Percentiles rank a stretch among this genome's conserved stretches.
Evolutionary conservation across 441 rosid species (phyloP).

Genomic region (Populus trichocarpa): DNA sequence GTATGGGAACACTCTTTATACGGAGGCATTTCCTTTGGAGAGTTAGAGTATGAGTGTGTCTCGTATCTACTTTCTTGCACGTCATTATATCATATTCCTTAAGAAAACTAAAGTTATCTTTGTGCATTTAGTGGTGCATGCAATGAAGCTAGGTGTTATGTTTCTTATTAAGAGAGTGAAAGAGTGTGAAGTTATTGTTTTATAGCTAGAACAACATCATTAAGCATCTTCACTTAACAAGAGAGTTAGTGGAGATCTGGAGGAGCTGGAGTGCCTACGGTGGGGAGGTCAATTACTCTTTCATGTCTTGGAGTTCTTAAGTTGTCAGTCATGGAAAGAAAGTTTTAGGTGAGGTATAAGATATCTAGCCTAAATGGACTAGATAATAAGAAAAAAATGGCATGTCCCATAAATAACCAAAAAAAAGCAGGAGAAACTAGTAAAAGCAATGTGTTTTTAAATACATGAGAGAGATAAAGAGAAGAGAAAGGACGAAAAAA

Average conservation of each 20-base stretch:
- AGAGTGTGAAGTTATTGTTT: background rate
- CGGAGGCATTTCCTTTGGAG: rapidly evolving
- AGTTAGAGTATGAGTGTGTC: background rate
- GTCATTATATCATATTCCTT: background rate
- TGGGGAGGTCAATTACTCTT: background rate
- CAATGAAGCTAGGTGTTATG: background rate
- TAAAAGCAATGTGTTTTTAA: too few relatives aligned
- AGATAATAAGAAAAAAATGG: background rate
- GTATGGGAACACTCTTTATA: background rate
- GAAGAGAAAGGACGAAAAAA: too few relatives aligned
- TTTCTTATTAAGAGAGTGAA: background rate
- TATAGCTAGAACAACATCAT: too few relatives aligned
- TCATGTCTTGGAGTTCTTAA: background rate
- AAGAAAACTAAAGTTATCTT: background rate
- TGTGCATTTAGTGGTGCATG: background rate
- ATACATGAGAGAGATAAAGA: too few relatives aligned
- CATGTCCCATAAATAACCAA: background rate
- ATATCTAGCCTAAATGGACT: background rate
- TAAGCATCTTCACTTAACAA: too few relatives aligned
- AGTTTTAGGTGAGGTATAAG: too few relatives aligned
- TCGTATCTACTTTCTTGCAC: too few relatives aligned
- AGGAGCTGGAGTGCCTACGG: background rate
- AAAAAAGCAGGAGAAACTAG: too few relatives aligned
- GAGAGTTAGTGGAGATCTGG: background rate
- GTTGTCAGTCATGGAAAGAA: too few relatives aligned